phyloP scores from a whole-genome alignment of 495 filamentous ascomycete genomes.

The Penicillium tannophilum region DNA sequence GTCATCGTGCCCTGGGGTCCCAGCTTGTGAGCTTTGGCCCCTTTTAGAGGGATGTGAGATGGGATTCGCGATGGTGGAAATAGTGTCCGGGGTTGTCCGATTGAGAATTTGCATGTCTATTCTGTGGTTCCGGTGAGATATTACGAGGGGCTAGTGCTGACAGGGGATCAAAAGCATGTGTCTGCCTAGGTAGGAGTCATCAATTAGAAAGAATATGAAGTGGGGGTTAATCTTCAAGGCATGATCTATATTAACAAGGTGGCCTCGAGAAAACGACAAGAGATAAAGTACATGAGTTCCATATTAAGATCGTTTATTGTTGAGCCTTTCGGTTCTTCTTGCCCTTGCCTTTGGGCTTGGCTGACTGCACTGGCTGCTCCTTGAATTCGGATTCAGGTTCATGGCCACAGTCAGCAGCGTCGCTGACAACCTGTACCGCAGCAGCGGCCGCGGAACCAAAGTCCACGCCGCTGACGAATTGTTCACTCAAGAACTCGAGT shows the following conservation, averaged over 20 bases:
- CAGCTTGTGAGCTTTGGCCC: constrained; percentile 1
- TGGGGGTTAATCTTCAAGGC: not conserved
- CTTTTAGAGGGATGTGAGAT: not conserved
- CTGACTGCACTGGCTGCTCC: constrained; percentile 2
- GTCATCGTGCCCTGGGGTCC: not conserved
- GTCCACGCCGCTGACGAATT: constrained; percentile 81
- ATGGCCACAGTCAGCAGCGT: constrained; percentile 24
- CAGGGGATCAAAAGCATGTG: too few relatives aligned
- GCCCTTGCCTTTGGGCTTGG: constrained; percentile 12
- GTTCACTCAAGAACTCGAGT: constrained; percentile 82
- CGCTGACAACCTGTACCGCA: constrained; percentile 20
- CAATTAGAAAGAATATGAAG: not conserved
- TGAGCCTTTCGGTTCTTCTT: constrained; percentile 18
- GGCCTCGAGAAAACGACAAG: not conserved
- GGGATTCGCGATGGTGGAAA: not conserved
- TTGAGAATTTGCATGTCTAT: not conserved
- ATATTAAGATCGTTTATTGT: constrained; percentile 14
- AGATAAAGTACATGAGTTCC: constrained; percentile 17
- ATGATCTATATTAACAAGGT: constrained; percentile 20
- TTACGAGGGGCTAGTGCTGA: too few relatives aligned
- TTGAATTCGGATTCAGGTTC: constrained; percentile 8
- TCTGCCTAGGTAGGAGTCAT: not conserved
- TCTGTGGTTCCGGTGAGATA: too few relatives aligned
- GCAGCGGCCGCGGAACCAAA: constrained; percentile 46
- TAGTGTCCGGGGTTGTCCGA: not conserved